A percentile compares a stretch with the other conserved stretches of the same genome.
Conservation (phyloP, 306 rosid species). For the Trifolium repens region DNA sequence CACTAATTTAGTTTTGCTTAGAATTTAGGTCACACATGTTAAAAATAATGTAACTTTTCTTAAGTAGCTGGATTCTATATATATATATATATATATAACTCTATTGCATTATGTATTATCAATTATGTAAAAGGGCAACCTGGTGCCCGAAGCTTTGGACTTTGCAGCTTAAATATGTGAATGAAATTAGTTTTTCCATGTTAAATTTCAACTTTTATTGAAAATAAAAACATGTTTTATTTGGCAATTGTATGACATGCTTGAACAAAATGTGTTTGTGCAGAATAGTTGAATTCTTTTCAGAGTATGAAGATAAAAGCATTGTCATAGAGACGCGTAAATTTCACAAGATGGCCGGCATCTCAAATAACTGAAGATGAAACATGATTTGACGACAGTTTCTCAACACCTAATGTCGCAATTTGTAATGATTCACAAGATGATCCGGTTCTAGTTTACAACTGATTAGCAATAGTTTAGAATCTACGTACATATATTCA, state of each 20-base stretch:
- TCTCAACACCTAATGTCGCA: conserved; percentile 34
- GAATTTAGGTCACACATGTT: neutral
- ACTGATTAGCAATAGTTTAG: conserved; percentile 45
- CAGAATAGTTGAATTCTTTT: conserved; percentile 54
- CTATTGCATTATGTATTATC: conserved; percentile 11
- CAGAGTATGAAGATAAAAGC: conserved; percentile 52
- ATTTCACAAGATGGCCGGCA: conserved; percentile 43
- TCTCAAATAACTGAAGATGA: conserved; percentile 38
- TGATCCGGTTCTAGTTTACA: conserved; percentile 14
- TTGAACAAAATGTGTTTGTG: conserved; percentile 16
- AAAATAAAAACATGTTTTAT: neutral
- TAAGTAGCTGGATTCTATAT: neutral
- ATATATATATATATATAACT: neutral
- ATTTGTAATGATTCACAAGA: conserved; percentile 15
- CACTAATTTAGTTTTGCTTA: too few relatives aligned
- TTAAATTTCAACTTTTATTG: neutral
- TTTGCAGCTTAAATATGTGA: conserved; percentile 1
- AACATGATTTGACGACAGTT: conserved; percentile 38
- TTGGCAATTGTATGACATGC: conserved; percentile 29
- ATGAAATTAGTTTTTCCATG: neutral
- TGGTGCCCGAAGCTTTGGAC: neutral
- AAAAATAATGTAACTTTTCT: neutral
- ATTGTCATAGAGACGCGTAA: conserved; percentile 40
- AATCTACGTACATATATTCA: conserved; percentile 22
- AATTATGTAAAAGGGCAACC: conserved; percentile 4